Base-by-base conservation (phyloP, 345 rosid species). In the Toxicodendron radicans region DNA sequence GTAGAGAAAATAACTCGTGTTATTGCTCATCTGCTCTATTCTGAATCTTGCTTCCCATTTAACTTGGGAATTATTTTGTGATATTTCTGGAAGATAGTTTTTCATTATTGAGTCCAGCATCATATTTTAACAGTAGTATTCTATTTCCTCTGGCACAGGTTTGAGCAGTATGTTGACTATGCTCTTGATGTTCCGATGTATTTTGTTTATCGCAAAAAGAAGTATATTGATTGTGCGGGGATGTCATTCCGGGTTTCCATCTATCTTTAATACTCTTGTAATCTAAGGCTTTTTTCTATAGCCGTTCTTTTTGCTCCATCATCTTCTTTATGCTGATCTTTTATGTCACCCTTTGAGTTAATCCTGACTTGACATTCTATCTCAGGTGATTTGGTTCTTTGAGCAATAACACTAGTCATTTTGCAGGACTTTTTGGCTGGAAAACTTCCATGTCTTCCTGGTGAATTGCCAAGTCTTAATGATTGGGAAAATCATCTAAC, bases 181-280 rank as follows among this genome's bases (percentile, higher is more conserved):
- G 99, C 99, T 71, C 97, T 95, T n/a, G 98, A 95, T 79, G 98
- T 93, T 78, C 99, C 99, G 43, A 95, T 93, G 99, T 95, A 95
- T 85, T 95, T 93, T 78, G 97, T 93, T 64, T 95, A 93, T 73
- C 89, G 94, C 70, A 83, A 90, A 73, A 80, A 90, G 84, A 90
- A 88, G 82, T 93, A 91, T 73, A 83, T 95, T 35, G 97, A 95
- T 88, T 95, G 99, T 81, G 73, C 91, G 45, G 98, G 99, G 86
- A 78, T 90, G 95, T 86, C 99, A 81, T 93, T 93, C 83, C 85
- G 95, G 99, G 99, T 95, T 46, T 81, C 53, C 71, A 79, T 89
- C 92, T 85, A 75, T 82, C 90, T 74, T 81, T 82, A 32, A 52
- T 71, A 72, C 56, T 81, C 76, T 82, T 77, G 78, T 81, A 30